A percentile compares a stretch with the other conserved stretches of the same genome.
Conservation (phyloP, 1,139 yeast genomes). For the Williopsis jadinii region DNA sequence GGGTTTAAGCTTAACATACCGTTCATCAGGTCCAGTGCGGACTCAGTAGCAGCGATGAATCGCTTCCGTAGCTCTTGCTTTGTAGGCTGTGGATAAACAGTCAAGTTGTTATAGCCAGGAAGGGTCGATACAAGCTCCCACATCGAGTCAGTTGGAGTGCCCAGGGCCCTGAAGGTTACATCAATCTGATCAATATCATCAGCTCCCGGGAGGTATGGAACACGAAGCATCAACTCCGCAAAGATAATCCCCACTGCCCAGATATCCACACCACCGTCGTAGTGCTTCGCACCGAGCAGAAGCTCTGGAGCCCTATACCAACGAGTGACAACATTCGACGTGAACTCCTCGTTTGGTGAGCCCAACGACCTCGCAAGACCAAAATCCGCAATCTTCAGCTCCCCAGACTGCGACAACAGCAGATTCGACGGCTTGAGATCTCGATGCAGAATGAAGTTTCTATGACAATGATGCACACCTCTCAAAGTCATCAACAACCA, state of each 20-base stretch:
- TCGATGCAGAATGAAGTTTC: constrained; percentile 84
- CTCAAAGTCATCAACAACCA: constrained; percentile 93
- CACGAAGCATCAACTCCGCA: constrained; percentile 91
- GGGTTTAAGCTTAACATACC: constrained; percentile 80
- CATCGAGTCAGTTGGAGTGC: constrained; percentile 86
- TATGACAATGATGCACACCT: constrained; percentile 92
- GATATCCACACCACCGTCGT: constrained; percentile 80
- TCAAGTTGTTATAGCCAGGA: constrained; percentile 66
- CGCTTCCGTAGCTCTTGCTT: constrained; percentile 74
- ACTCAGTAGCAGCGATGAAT: constrained; percentile 88
- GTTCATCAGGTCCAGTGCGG: constrained; percentile 70
- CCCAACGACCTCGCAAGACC: constrained; percentile 88
- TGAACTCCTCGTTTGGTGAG: constrained; percentile 63
- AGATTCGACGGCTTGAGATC: constrained; percentile 82
- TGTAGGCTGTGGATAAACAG: constrained; percentile 78
- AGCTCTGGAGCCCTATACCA: constrained; percentile 98
- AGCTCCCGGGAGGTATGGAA: constrained; percentile 89
- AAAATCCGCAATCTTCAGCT: constrained; percentile 91
- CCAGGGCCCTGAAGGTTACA: constrained; percentile 87
- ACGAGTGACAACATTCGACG: constrained; percentile 92
- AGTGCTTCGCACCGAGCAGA: constrained; percentile 81
- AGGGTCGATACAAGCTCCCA: constrained; percentile 90
- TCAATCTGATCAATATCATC: constrained; percentile 87
- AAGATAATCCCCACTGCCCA: constrained; percentile 97
- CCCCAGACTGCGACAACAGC: constrained; percentile 78